Evolutionary conservation across 352 stramenopile species (phyloP), one percentile per base, ranked within the genome.

Genomic region (Globisporangium rhizosaccharum): DNA sequence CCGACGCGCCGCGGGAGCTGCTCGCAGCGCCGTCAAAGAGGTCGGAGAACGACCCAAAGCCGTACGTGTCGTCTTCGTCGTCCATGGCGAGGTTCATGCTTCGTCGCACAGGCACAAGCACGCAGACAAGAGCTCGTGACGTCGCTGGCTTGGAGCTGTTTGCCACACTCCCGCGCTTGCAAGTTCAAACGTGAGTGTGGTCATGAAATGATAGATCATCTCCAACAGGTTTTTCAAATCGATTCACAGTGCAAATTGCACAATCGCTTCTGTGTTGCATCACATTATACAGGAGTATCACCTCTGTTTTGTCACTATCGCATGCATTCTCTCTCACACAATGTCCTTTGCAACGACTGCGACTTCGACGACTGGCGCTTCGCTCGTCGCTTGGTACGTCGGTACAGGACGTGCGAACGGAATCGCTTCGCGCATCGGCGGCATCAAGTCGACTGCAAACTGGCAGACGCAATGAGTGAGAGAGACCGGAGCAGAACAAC

Each of bases 31-130:
- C 41, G 42, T 77, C 70, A 60, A 90, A 85, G 63, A 90, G 68
- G 10, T 86, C 76, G 26, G 75, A 73, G 66, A 77, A 81, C 51
- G 79, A 83, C 42, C 76, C 72, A 57, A 88, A 90, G 80, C 77
- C 80, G 65, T 86, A 87, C 59, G 69, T 76, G 36, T 85, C 76
- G 45, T 85, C 75, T 28, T 88, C 76, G 18, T 87, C 70, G 72
- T 85, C 71, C 71, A 79, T 76, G 15, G 4, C 61, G 53, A 37
- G 30, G 46, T 18, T 47, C 44, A 54, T 49, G 42, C 62, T 54
- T 66, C 42, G 17, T 7, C 45, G 49, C 25, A n/a, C 41, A 46
- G 11, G 20, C 41, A 46, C 41, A n/a, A 11, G 41, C 41, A n/a
- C 41, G 14, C 14, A 15, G 8, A 44, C 37, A 17, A 12, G 37